Percentiles rank a stretch among this genome's conserved stretches.
These are phyloP conservation scores for Agrostemma githago DNA, from an alignment of 148 eudicot genomes.

Conservation along the genomic window DNA sequence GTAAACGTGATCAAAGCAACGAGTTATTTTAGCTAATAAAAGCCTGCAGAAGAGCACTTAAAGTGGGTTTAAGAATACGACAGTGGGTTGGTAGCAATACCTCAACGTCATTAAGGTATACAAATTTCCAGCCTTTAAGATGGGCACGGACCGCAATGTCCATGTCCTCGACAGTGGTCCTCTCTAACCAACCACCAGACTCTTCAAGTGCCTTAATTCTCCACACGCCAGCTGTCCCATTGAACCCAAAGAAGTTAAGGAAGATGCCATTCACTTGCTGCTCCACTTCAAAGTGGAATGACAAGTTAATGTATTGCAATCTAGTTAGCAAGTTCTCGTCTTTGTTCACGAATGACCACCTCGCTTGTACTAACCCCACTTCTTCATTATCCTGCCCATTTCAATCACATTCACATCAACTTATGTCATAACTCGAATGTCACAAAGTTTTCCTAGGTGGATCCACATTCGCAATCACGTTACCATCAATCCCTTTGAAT, in stretches of 20 bases:
- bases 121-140: slow-evolving; percentile 92
- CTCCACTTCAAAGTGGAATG: slow-evolving; percentile 97
- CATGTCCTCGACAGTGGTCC: slow-evolving; percentile 99
- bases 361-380: slow-evolving; percentile 90
- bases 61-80: slow-evolving; percentile 8
- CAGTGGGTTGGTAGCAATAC: slow-evolving; percentile 33
- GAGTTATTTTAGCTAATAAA: slow-evolving; percentile 9
- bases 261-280: slow-evolving; percentile 96
- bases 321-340: slow-evolving; percentile 89
- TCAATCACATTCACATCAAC: slow-evolving; percentile 8
- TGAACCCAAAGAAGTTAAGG: slow-evolving; percentile 86
- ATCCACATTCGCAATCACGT: not conserved
- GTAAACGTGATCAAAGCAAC: not conserved
- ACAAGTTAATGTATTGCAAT: slow-evolving; percentile 75
- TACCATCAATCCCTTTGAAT: not conserved
- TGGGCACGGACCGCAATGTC: slow-evolving; percentile 98
- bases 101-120: slow-evolving; percentile 95
- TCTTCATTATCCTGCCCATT: slow-evolving; percentile 76
- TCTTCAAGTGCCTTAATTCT: slow-evolving; percentile 89
- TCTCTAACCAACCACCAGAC: slow-evolving; percentile 97
- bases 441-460: not conserved
- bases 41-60: slow-evolving; percentile 16
- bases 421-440: not conserved
- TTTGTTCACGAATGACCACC: slow-evolving; percentile 96
- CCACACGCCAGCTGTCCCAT: slow-evolving; percentile 99